Base-by-base conservation (phyloP, 139 green algal species). In the Pleodorina starrii region DNA sequence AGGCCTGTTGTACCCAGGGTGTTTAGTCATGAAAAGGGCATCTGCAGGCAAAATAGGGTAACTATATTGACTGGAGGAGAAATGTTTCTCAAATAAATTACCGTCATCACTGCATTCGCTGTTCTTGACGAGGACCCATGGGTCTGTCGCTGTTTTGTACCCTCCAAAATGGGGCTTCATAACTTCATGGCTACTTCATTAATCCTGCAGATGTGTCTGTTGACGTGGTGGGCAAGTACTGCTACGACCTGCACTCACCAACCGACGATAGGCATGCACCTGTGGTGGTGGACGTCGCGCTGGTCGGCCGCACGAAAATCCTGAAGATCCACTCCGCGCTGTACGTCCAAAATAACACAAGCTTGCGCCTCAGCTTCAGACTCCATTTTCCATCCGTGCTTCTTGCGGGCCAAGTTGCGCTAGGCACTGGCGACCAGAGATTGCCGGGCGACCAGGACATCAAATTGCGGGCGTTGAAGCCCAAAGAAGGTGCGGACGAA, bases 201-300 rank as follows among this genome's bases (percentile, higher is more conserved):
- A n/a, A n/a, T n/a, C n/a, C 29, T 25, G 54, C 93, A 83, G 95
- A 91, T 29, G 88, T 93, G 77, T 83, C 63, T 32, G 77, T 98
- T 12, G 96, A 96, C 66, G 93, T 97, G 36, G 96, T 98, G 54
- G 96, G 96, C 89, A 98, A 98, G 92, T 98, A 98, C 94, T 92
- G 93, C 46, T 98, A 99, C 94, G 83, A 91, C 42, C 93, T 97
- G 90, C 60, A 93, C 40, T 94, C 88, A 0, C 94, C 96, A 0
- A 72, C 92, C 17, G 90, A 96, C 83, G 92, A 95, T 50, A 81
- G 90, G 51, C 81, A 54, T 4, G 84, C 97, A 57, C 93, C 95
- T 25, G 77, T 97, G 71, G 92, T 98, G 27, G 94, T 98, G 54
- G 96, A 98, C 86, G 96, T 99, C 66, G 94, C 95, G 66, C 92